Evolutionary conservation across 345 rosid genomes (phyloP).

Genomic region (Kernera saxatilis): DNA sequence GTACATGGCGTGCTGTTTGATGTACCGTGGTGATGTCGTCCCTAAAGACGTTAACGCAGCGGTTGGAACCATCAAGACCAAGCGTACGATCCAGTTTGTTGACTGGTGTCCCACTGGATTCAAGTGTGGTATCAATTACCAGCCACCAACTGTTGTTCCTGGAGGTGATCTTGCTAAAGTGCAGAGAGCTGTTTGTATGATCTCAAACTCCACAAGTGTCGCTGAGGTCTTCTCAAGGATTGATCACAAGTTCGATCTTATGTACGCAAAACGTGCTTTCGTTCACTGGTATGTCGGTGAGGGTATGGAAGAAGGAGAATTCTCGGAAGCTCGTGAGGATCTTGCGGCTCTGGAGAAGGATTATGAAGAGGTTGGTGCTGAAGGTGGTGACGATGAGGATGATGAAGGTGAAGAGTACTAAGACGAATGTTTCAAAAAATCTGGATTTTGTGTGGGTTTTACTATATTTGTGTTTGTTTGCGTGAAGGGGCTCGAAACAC

Average conservation of each 20-base stretch:
- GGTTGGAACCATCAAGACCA: slow-evolving; percentile 70
- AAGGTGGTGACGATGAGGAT: slow-evolving; percentile 65
- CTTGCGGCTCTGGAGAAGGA: slow-evolving; percentile 77
- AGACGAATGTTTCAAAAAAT: not conserved
- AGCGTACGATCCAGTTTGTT: slow-evolving; percentile 67
- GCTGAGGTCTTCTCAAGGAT: slow-evolving; percentile 76
- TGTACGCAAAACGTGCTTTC: slow-evolving; percentile 72
- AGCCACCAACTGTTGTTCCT: slow-evolving; percentile 79
- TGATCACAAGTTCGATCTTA: slow-evolving; percentile 71
- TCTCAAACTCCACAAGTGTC: slow-evolving; percentile 71
- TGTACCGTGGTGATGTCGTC: slow-evolving; percentile 81
- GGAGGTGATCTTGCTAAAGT: slow-evolving; percentile 82
- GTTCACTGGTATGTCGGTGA: slow-evolving; percentile 85
- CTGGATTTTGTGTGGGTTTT: not conserved
- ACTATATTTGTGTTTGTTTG: not conserved
- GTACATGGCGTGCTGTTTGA: slow-evolving; percentile 82
- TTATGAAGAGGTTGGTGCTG: slow-evolving; percentile 78
- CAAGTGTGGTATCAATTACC: slow-evolving; percentile 73
- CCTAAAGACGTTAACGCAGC: slow-evolving; percentile 78
- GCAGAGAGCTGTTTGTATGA: slow-evolving; percentile 79
- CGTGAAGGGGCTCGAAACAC: slow-evolving; percentile 6
- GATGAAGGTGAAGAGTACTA: slow-evolving; percentile 52
- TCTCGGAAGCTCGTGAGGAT: slow-evolving; percentile 77
- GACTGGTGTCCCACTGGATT: slow-evolving; percentile 87
- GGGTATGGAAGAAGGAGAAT: slow-evolving; percentile 86